These are phyloP conservation scores for Conticribra weissflogii DNA, from an alignment of 108 stramenopile species.

Conservation along the genomic window DNA sequence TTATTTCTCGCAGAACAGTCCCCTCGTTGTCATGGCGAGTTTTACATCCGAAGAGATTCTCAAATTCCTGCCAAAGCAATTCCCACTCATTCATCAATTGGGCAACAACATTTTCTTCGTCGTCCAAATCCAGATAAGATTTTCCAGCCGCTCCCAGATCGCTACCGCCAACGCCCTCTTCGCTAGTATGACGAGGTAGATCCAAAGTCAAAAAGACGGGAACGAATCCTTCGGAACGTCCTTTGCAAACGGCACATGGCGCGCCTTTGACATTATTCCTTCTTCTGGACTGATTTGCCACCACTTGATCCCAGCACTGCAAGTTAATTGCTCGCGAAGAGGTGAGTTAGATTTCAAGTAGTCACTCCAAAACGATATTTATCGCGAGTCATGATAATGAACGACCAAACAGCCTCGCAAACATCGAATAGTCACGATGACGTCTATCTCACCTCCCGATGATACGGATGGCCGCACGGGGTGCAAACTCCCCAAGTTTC, in stretches of 20 bases:
- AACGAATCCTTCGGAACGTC: not conserved
- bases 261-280: not conserved
- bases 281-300: not conserved
- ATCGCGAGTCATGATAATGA: not conserved
- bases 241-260: not conserved
- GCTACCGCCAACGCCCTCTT: no score
- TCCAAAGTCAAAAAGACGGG: not conserved
- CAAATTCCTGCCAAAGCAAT: no score
- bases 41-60: no score
- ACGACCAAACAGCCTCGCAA: not conserved
- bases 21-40: no score
- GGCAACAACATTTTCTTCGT: no score
- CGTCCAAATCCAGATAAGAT: no score
- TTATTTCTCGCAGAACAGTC: no score
- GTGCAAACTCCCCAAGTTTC: slow-evolving; percentile 6
- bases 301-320: not conserved
- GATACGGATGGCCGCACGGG: slow-evolving; percentile 26
- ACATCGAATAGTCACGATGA: not conserved
- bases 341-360: no score
- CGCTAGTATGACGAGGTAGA: not conserved
- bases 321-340: no score
- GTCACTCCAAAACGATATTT: no score
- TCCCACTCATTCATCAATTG: no score
- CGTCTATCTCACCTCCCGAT: slow-evolving; percentile 1
- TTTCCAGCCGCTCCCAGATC: no score